Percentiles rank a stretch among this genome's conserved stretches.
Conservation (phyloP, 2,329 filamentous ascomycete species). For the Phyllosticta citriasiana region DNA sequence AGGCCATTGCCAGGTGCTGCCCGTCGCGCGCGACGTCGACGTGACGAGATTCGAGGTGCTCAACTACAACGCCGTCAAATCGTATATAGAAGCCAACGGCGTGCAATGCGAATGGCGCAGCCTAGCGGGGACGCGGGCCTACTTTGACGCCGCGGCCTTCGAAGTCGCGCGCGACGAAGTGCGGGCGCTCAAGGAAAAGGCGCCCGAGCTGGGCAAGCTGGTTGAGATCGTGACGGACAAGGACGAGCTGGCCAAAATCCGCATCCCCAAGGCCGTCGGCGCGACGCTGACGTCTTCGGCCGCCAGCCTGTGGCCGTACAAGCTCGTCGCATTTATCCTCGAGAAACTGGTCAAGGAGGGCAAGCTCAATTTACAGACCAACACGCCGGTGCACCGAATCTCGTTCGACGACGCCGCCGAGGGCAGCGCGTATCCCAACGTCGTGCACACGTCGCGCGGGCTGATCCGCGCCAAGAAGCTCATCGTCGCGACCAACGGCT, state of each 20-base stretch:
- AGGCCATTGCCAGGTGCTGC: conserved; percentile 61
- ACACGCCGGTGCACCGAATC: conserved; percentile 48
- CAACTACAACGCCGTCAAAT: conserved; percentile 52
- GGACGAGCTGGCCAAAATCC: conserved; percentile 41
- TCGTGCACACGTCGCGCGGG: conserved; percentile 60
- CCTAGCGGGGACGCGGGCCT: conserved; percentile 53
- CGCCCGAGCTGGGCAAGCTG: conserved; percentile 46
- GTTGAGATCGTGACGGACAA: conserved; percentile 32
- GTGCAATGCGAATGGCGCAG: conserved; percentile 62
- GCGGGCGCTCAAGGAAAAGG: conserved; percentile 36
- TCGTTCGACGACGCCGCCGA: conserved; percentile 17
- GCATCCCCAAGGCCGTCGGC: conserved; percentile 38
- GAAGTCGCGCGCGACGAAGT: conserved; percentile 43
- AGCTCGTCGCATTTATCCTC: conserved; percentile 64
- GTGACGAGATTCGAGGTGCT: conserved; percentile 63
- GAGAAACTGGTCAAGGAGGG: conserved; percentile 44
- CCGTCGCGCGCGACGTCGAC: conserved; percentile 51
- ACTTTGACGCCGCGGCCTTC: conserved; percentile 49
- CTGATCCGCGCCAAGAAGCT: conserved; percentile 52
- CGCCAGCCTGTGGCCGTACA: conserved; percentile 72
- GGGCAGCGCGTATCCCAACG: conserved; percentile 13
- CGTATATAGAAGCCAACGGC: conserved; percentile 45
- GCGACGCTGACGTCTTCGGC: conserved; percentile 56
- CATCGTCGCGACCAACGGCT: conserved; percentile 73
- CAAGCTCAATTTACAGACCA: conserved; percentile 63